Percentiles rank a stretch among this genome's conserved stretches.
Evolutionary conservation across 768 basidiomycete species (phyloP).

Genomic region (Boletellus ananas): DNA sequence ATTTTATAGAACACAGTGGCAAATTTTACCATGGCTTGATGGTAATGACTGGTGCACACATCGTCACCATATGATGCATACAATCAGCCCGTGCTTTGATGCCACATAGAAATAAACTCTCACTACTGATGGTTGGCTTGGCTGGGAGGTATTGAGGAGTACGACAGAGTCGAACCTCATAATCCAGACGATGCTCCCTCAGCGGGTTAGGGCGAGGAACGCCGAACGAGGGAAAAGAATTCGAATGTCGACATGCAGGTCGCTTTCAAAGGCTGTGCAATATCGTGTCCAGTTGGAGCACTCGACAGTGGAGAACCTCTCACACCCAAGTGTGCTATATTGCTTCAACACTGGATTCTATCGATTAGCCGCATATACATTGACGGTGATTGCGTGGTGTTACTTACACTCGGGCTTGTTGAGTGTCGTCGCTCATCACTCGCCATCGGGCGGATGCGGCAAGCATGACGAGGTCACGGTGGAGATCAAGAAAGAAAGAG

Average conservation of each 20-base stretch:
- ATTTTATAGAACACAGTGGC: not conserved
- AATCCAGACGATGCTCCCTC: not conserved
- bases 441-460: slow-evolving; percentile 21
- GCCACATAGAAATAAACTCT: not conserved
- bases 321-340: not conserved
- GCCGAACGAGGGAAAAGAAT: not conserved
- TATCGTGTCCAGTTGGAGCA: slow-evolving; percentile 6
- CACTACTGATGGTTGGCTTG: slow-evolving; percentile 2
- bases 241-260: not conserved
- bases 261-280: slow-evolving; percentile 25
- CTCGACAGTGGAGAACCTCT: slow-evolving; percentile 4
- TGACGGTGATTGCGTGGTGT: slow-evolving; percentile 3
- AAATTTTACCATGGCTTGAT: slow-evolving; percentile 4
- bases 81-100: slow-evolving; percentile 1
- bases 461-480: not conserved
- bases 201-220: not conserved
- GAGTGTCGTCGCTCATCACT: slow-evolving; percentile 14
- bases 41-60: not conserved
- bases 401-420: slow-evolving; percentile 3
- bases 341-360: not conserved
- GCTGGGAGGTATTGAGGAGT: not conserved
- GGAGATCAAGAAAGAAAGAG: not conserved
- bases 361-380: slow-evolving; percentile 17
- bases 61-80: not conserved
- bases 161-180: not conserved